Conservation (phyloP, 257 asterid species). For the Apocynum venetum region DNA sequence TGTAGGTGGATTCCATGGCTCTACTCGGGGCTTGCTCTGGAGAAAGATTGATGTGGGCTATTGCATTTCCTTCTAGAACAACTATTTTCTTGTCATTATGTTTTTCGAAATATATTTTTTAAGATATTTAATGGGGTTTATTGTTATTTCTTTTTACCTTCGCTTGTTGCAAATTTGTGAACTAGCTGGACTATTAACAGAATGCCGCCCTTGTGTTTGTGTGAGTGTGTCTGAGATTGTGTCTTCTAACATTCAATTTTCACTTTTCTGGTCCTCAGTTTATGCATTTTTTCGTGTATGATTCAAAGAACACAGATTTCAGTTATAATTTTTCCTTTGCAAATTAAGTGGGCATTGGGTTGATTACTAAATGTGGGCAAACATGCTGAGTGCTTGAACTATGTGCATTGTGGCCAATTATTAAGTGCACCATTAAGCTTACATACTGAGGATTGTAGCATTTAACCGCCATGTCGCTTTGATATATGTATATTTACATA, state of each 20-base stretch:
- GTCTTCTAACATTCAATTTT: background rate
- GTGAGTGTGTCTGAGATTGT: conserved; percentile 31
- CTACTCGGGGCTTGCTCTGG: conserved; percentile 36
- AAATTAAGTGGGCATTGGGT: background rate
- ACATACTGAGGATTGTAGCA: background rate
- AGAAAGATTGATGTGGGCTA: conserved; percentile 50
- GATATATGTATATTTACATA: background rate
- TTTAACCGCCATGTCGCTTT: background rate
- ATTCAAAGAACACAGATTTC: background rate
- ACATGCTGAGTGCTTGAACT: background rate
- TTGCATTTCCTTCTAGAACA: conserved; percentile 1
- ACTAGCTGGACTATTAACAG: background rate
- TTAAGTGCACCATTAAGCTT: background rate
- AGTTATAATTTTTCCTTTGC: background rate
- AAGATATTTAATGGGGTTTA: background rate
- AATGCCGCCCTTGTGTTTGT: conserved; percentile 41
- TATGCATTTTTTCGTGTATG: background rate
- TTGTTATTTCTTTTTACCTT: background rate
- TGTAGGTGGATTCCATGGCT: conserved; percentile 34
- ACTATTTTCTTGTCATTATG: no score
- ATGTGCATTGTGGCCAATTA: background rate
- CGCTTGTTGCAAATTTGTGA: background rate
- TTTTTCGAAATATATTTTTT: no score
- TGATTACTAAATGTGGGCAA: background rate
- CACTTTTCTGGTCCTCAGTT: background rate